phyloP scores from a whole-genome alignment of 345 rosid species.

The Crucihimalaya himalaica region DNA sequence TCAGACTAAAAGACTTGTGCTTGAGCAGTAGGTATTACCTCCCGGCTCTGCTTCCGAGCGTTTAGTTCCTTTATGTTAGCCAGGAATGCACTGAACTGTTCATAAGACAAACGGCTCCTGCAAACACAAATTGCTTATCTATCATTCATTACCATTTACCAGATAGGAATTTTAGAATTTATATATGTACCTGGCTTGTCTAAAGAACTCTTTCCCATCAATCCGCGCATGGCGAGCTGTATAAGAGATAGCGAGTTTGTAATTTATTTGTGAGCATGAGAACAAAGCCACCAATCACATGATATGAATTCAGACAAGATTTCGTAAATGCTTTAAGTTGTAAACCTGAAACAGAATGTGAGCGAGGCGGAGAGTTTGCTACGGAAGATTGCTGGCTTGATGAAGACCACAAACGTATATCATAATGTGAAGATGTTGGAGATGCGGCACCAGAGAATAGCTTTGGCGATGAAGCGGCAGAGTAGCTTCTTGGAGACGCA shows the following conservation, averaged over 20 bases:
- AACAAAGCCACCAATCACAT: background rate
- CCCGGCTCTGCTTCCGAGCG: conserved; percentile 85
- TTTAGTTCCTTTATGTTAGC: conserved; percentile 91
- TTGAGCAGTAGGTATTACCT: conserved; percentile 46
- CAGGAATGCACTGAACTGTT: conserved; percentile 92
- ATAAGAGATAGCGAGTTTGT: background rate
- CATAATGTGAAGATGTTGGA: conserved; percentile 64
- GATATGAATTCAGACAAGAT: background rate
- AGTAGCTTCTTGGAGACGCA: conserved; percentile 75
- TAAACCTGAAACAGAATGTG: conserved; percentile 71
- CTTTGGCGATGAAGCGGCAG: conserved; percentile 69
- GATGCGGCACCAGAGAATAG: conserved; percentile 66
- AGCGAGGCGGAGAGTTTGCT: conserved; percentile 85
- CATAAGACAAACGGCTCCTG: conserved; percentile 91
- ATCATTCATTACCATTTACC: conserved; percentile 6
- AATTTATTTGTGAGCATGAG: background rate
- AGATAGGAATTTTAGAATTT: background rate
- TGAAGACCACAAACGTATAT: conserved; percentile 68
- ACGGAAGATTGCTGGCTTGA: conserved; percentile 94
- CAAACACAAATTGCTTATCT: background rate
- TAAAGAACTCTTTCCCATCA: conserved; percentile 97
- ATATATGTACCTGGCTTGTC: conserved; percentile 76
- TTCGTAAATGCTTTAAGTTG: background rate
- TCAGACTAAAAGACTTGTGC: background rate
- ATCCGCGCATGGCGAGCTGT: conserved; percentile 62